phyloP scores from a whole-genome alignment of 1,284 basidiomycete species.

The Fomitopsis schrenkii region DNA sequence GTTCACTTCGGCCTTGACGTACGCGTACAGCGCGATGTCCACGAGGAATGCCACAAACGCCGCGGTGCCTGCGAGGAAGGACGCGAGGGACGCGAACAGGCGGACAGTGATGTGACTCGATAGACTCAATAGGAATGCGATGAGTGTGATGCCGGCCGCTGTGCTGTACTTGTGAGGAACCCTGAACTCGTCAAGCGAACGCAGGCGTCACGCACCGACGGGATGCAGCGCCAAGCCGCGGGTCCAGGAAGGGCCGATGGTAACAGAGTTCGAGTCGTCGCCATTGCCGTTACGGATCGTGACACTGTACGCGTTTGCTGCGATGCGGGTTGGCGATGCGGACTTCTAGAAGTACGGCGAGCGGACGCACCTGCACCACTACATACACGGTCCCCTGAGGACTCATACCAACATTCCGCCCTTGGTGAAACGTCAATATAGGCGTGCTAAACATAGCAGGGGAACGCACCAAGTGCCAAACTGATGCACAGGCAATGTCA shows the following conservation, averaged over 20 bases:
- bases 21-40: conserved; percentile 70
- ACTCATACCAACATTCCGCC: conserved; percentile 51
- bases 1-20: conserved; percentile 50
- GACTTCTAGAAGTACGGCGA: neutral
- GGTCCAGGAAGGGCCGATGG: conserved; percentile 59
- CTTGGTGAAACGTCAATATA: conserved; percentile 24
- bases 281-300: conserved; percentile 31
- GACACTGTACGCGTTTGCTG: conserved; percentile 54
- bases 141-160: conserved; percentile 61
- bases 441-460: neutral
- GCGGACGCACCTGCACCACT: conserved; percentile 30
- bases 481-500: conserved; percentile 27
- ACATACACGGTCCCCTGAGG: conserved; percentile 46
- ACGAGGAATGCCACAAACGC: conserved; percentile 68
- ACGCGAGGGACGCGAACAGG: conserved; percentile 53
- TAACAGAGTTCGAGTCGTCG: conserved; percentile 29
- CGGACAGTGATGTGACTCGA: conserved; percentile 57
- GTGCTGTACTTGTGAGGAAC: conserved; percentile 1
- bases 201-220: conserved; percentile 45
- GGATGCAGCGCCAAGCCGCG: conserved; percentile 70
- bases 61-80: conserved; percentile 63
- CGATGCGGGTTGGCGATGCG: neutral
- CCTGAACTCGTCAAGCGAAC: neutral
- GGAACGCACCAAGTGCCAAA: conserved; percentile 55
- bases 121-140: conserved; percentile 61